Percentiles rank a stretch among this genome's conserved stretches.
These are phyloP conservation scores for Amanita exitialis DNA, from an alignment of 768 basidiomycete genomes.

Conservation along the genomic window DNA sequence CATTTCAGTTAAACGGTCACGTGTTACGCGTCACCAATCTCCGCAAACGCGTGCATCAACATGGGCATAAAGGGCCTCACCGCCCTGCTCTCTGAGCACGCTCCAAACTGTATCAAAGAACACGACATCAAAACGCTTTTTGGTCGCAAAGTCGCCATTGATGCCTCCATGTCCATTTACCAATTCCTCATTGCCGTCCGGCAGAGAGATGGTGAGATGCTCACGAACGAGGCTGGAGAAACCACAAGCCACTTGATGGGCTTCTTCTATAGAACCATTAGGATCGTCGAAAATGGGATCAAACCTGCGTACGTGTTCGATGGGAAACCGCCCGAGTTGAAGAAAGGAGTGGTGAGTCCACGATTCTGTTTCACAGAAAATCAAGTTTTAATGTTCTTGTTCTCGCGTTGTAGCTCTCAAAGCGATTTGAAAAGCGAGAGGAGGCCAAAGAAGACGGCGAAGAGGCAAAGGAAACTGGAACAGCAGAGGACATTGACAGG, in stretches of 20 bases:
- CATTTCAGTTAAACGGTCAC: too few relatives aligned
- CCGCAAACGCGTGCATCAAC: too few relatives aligned
- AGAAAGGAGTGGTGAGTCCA: constrained; percentile 84
- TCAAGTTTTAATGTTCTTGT: neutral
- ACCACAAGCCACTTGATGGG: constrained; percentile 99
- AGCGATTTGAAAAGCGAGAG: constrained; percentile 85
- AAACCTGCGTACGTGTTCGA: constrained; percentile 98
- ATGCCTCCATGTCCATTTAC: constrained; percentile 96
- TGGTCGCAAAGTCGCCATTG: constrained; percentile 96
- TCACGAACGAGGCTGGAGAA: constrained; percentile 96
- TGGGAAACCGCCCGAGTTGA: constrained; percentile 95
- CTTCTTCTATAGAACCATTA: constrained; percentile 93
- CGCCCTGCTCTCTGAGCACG: constrained; percentile 79
- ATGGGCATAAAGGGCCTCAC: constrained; percentile 98
- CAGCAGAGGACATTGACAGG: constrained; percentile 85
- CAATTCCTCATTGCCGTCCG: constrained; percentile 97
- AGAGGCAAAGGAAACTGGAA: constrained; percentile 95
- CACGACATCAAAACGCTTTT: constrained; percentile 97
- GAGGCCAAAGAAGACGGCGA: constrained; percentile 93
- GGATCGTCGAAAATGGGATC: constrained; percentile 97
- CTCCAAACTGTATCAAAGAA: constrained; percentile 81
- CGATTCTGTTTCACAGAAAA: neutral
- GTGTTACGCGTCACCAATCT: too few relatives aligned
- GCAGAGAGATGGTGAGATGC: constrained; percentile 91
- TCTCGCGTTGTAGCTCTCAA: constrained; percentile 59